Conservation (phyloP, 148 eudicot species). For the Hydrangea macrophylla region DNA sequence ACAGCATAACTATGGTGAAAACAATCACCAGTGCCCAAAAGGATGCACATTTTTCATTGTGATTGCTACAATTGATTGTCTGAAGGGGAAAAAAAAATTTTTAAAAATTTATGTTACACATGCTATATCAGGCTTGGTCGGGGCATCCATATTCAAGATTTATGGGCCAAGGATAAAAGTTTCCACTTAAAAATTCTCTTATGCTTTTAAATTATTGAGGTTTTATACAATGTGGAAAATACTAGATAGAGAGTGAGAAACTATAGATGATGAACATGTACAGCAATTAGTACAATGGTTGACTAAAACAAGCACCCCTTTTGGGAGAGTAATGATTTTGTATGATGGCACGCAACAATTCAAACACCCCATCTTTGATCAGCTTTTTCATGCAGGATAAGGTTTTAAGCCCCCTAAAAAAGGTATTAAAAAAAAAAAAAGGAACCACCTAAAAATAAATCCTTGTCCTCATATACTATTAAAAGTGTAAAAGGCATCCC, state of each 20-base stretch:
- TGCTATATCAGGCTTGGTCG: constrained; percentile 16
- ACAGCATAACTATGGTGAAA: constrained; percentile 5
- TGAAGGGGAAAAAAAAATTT: no score
- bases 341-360: constrained; percentile 36
- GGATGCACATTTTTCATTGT: background rate
- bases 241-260: background rate
- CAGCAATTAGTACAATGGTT: constrained; percentile 24
- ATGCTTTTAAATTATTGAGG: constrained; percentile 11
- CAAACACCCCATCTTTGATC: constrained; percentile 8
- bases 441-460: no score
- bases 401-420: constrained; percentile 5
- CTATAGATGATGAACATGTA: constrained; percentile 1
- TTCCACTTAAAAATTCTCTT: constrained; percentile 6
- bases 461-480: no score
- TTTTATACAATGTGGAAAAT: constrained; percentile 1
- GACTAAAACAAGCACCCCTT: constrained; percentile 20
- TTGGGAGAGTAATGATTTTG: constrained; percentile 31
- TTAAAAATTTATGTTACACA: background rate
- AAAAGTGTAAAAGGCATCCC: no score
- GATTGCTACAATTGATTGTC: background rate
- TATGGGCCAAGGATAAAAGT: constrained; percentile 9
- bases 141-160: background rate
- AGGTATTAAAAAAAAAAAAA: background rate
- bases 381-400: constrained; percentile 23
- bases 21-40: constrained; percentile 6